Base-by-base conservation (phyloP, 2,329 filamentous ascomycete species). In the Diplodia sapinea region DNA sequence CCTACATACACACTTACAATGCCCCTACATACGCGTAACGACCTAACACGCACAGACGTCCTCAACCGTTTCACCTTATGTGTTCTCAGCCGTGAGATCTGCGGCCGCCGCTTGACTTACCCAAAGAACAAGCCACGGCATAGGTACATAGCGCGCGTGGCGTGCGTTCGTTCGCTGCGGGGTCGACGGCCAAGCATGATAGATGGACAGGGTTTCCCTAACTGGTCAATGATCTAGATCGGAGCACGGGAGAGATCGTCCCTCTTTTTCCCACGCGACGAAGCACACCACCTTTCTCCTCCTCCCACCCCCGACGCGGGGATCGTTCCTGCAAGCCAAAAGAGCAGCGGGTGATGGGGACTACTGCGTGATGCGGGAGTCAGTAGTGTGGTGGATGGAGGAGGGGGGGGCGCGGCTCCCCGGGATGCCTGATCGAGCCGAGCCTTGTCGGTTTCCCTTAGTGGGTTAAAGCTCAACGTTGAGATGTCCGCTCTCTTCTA, bases 391-490 rank as follows among this genome's bases (percentile, higher is more conserved):
- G 43, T 17, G 17, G 57, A 26, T 26, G 3, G 23, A 26, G 23
- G 23, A 26, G 23, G 23, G 23, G 23, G 23, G 23, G 23, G 23
- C 23, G 23, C 23, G 23, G 23, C 23, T 26, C 8, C 33, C 40
- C 40, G 57, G 43, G 31, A 49, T 62, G 43, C 57, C 43, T 50
- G 29, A n/a, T 62, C 29, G 57, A 62, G 57, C 57, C 43, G 17
- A 50, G 57, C 57, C 40, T 50, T 49, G 31, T 33, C 15, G 23
- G 12, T 20, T 20, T 20, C 43, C 43, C n/a, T 47, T 3, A 4
- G 17, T 8, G 17, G 3, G 33, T 11, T 12, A 9, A 36, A 2
- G 11, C 43, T 26, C 23, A 2, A 2, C 43, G 43, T 47, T 20
- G 43, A 47, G 31, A 15, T 29, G 38, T 12, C 11, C 15, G 20